Base-by-base conservation (phyloP, 1,284 basidiomycete species). In the Apiotrichum domesticum region DNA sequence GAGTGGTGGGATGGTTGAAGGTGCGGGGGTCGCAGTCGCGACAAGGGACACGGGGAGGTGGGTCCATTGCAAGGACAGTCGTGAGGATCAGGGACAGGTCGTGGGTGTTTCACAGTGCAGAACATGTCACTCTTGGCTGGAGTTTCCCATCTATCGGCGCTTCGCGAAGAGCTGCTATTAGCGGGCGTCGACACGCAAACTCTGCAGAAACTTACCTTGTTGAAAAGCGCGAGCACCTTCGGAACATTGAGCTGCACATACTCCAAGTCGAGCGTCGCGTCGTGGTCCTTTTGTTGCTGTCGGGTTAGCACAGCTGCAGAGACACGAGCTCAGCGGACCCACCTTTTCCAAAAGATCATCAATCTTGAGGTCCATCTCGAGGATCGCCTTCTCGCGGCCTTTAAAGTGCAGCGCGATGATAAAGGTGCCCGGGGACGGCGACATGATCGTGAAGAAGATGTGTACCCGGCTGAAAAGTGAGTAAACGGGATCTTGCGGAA, bases 321-420 rank as follows among this genome's bases (percentile, higher is more conserved):
- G 21, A 29, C 15, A 29, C 5, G 13, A 7, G 3, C 47, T 39
- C 37, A 39, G 37, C 13, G 3, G 3, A 62, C 70, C 55, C 55
- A 89, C 88, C 86, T 94, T 96, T 78, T 98, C 94, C 68, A 98
- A 80, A 64, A 98, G 78, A 79, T 98, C 96, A 77, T 98, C 96
- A 70, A 98, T 96, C 80, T 98, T 98, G 60, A 98, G 82, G 78
- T 98, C 96, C 94, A 98, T 98, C 82, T 99, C 96, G 47, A 98
- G 82, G 66, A 99, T 98, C 15, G 96, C 93, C 80, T 97, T 97
- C 71, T 98, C 94, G n/a, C 96, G 84, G 40, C 94, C 94, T 78
- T 97, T 97, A 81, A 98, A 98, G 78, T 98, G 94, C 53, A 99
- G 80, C 7, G 95, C 94, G 65, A 99, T 98, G 74, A 98, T 92